Conservation (phyloP, 306 rosid species). For the Comarum palustre region DNA sequence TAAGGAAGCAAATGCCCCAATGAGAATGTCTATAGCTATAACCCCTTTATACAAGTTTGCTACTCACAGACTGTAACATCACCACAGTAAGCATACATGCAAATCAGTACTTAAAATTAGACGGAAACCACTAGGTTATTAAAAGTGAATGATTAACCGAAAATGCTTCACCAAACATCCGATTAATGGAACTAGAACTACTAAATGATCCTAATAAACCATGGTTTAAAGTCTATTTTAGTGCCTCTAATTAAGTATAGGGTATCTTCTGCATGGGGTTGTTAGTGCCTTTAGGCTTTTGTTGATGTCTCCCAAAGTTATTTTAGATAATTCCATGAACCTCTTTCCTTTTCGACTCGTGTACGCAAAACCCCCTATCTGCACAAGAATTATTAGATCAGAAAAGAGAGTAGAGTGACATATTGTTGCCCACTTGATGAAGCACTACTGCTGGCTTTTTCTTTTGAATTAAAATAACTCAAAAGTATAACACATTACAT, state of each 20-base stretch:
- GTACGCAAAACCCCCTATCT: conserved; percentile 15
- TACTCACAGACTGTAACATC: neutral
- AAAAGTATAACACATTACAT: neutral
- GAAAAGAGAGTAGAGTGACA: neutral
- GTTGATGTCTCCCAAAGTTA: neutral
- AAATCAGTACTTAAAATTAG: neutral
- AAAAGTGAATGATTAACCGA: neutral
- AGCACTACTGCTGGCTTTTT: neutral
- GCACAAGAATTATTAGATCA: neutral
- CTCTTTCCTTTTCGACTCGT: neutral
- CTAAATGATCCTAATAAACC: neutral
- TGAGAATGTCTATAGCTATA: neutral
- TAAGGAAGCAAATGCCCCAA: neutral
- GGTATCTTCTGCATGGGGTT: conserved; percentile 12
- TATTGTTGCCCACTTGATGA: conserved; percentile 14
- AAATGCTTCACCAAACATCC: neutral
- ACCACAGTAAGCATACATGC: neutral
- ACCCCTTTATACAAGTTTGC: conserved; percentile 6
- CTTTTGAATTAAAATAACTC: conserved; percentile 11
- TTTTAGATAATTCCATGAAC: neutral
- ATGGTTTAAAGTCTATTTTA: neutral
- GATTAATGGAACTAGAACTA: neutral
- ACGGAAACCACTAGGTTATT: neutral
- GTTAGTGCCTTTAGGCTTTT: neutral
- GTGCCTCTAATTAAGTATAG: conserved; percentile 16